A percentile compares a stretch with the other conserved stretches of the same genome.
Conservation (phyloP, 2,329 filamentous ascomycete genomes). For the Didymella lethalis region DNA sequence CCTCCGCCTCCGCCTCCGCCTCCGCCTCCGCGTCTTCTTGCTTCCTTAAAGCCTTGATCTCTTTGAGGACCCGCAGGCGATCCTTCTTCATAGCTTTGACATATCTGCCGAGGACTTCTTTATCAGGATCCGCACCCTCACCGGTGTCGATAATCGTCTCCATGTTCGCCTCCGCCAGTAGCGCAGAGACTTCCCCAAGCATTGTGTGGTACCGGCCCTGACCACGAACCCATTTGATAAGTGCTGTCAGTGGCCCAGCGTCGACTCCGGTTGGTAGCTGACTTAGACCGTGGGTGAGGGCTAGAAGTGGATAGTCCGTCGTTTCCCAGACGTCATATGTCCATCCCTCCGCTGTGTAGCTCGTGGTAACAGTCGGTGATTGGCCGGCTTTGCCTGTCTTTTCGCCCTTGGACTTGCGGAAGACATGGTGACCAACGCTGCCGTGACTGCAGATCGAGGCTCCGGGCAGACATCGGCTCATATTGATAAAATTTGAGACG, state of each 20-base stretch:
- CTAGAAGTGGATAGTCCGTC: conserved; percentile 32
- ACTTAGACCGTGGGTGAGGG: conserved; percentile 23
- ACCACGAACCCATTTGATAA: conserved; percentile 25
- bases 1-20: conserved; percentile 1
- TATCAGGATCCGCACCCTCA: conserved; percentile 19
- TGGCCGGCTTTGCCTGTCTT: too few species aligned
- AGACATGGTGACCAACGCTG: not conserved
- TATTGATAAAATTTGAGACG: conserved; percentile 21
- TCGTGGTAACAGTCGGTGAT: not conserved
- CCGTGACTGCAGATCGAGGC: not conserved
- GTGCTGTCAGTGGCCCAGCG: conserved; percentile 27
- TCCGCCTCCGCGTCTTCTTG: conserved; percentile 5
- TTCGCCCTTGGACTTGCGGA: too few species aligned
- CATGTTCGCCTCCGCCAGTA: conserved; percentile 20
- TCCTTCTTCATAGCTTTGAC: conserved; percentile 22
- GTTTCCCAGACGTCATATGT: conserved; percentile 6
- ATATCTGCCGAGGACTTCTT: conserved; percentile 14
- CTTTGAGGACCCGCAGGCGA: not conserved
- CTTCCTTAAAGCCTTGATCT: conserved; percentile 6
- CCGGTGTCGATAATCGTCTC: conserved; percentile 19
- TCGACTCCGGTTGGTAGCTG: conserved; percentile 24
- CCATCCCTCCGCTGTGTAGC: conserved; percentile 30
- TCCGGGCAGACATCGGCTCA: conserved; percentile 19
- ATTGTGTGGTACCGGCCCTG: conserved; percentile 5
- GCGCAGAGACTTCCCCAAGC: conserved; percentile 20